Evolutionary conservation across 1,284 basidiomycete genomes (phyloP).

Genomic region (Ceratobasidium sp.): DNA sequence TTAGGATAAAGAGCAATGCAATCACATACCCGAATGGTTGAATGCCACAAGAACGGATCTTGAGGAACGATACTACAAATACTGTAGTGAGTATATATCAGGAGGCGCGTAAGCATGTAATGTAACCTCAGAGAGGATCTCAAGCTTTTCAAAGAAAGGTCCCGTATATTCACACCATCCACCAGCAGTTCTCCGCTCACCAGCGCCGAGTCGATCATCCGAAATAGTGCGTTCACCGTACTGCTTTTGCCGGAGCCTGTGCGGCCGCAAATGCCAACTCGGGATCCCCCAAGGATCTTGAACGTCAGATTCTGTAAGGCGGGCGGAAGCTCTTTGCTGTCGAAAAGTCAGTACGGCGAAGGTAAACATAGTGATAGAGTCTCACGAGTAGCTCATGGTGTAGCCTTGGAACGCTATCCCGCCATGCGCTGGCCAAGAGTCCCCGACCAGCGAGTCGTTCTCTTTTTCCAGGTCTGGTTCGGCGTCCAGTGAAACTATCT

Average conservation of each 20-base stretch:
- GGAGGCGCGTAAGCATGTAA: not conserved
- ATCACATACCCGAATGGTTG: conserved; percentile 8
- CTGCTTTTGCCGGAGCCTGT: conserved; percentile 21
- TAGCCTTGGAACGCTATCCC: not conserved
- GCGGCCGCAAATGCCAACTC: conserved; percentile 16
- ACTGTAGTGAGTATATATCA: not conserved
- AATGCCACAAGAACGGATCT: conserved; percentile 26
- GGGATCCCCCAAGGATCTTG: not conserved
- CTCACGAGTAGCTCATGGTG: conserved; percentile 15
- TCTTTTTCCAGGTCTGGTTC: not conserved
- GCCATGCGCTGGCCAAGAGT: not conserved
- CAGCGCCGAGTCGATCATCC: not conserved
- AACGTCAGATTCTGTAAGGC: not conserved
- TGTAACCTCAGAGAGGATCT: not conserved
- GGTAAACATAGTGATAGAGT: too few species aligned
- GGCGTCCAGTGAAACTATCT: not conserved
- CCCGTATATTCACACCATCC: not conserved
- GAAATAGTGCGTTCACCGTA: conserved; percentile 13
- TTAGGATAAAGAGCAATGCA: not conserved
- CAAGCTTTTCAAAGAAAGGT: not conserved
- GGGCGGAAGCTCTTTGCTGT: not conserved
- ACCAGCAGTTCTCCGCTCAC: not conserved
- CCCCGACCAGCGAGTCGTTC: not conserved
- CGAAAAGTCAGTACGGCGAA: not conserved
- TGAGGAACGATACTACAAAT: conserved; percentile 5